Evolutionary conservation across 108 stramenopile species (phyloP).

Genomic region (Mediolabrus comicus): DNA sequence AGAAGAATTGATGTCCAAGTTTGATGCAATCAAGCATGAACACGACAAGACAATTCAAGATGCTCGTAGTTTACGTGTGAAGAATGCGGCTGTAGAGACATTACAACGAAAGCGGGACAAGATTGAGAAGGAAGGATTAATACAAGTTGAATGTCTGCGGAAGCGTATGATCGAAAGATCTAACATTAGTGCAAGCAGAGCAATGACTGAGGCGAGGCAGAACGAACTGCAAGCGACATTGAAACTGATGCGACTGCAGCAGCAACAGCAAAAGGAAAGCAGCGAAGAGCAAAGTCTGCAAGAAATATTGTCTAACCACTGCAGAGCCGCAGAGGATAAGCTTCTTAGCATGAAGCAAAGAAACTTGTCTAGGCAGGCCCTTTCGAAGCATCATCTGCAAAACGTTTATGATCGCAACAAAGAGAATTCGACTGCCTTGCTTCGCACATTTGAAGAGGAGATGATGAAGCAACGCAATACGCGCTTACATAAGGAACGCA

Average conservation of each 20-base stretch:
- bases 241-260: conserved; percentile 1
- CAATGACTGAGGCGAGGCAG: neutral
- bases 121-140: conserved; percentile 2
- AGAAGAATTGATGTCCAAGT: neutral
- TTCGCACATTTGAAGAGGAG: conserved; percentile 6
- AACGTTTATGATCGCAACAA: neutral
- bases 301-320: conserved; percentile 1
- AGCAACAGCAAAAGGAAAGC: conserved; percentile 2
- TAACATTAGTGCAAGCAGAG: neutral
- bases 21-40: neutral
- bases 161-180: neutral
- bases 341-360: neutral
- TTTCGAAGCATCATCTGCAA: conserved; percentile 8
- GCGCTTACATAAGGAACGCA: conserved; percentile 1
- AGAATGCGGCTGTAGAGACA: neutral
- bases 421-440: neutral
- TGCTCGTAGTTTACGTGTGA: too few species aligned
- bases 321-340: neutral
- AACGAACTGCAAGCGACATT: conserved; percentile 4
- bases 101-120: neutral
- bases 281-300: neutral
- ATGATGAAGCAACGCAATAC: conserved; percentile 6
- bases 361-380: neutral
- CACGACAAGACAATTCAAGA: neutral
- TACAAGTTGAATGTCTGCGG: conserved; percentile 2